Base-by-base conservation (phyloP, 2,329 filamentous ascomycete species). In the Fusarium sp. region DNA sequence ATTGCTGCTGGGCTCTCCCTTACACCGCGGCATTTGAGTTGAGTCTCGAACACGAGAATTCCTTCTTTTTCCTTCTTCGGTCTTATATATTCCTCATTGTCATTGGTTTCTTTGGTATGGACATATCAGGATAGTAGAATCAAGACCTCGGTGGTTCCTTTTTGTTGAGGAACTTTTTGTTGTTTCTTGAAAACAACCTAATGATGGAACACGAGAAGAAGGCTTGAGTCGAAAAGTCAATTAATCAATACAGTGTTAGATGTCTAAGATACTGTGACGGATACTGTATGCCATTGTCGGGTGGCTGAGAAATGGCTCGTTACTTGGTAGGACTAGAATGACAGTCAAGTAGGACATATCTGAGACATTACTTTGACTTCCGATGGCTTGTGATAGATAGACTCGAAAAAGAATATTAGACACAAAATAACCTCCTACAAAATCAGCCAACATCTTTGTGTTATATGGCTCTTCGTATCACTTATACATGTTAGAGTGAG, bases 71-170 rank as follows among this genome's bases (percentile, higher is more conserved):
- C 21, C 13, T 6, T 62, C 55, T 63, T 28, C n/a, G 63, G 61
- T 55, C 61, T 66, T 54, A 40, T 60, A 66, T 66, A 48, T 66
- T 42, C 63, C 61, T 66, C 23, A 61, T 54, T 16, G 47, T 49
- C 61, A 60, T 57, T 11, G 34, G 56, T 20, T 50, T n/a, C 21
- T 25, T 25, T 6, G 30, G 4, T 47, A 2, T 6, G 7, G 13
- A 60, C 48, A 32, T 30, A 37, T 66, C 20, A 66, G 55, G 54
- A 51, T 53, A 60, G 63, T 66, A 66, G 61, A 66, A 41, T n/a
- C 60, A 49, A 55, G 21, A 43, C 63, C 42, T 60, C 34, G 47
- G 54, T 10, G 42, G 47, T 66, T 66, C 47, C 37, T 60, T 45
- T 66, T 66, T 51, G 27, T 66, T 47, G 59, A 54, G 57, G 40